A percentile compares a stretch with the other conserved stretches of the same genome.
Conservation (phyloP, 73 alveolate genomes). For the Uronychia setigera region DNA sequence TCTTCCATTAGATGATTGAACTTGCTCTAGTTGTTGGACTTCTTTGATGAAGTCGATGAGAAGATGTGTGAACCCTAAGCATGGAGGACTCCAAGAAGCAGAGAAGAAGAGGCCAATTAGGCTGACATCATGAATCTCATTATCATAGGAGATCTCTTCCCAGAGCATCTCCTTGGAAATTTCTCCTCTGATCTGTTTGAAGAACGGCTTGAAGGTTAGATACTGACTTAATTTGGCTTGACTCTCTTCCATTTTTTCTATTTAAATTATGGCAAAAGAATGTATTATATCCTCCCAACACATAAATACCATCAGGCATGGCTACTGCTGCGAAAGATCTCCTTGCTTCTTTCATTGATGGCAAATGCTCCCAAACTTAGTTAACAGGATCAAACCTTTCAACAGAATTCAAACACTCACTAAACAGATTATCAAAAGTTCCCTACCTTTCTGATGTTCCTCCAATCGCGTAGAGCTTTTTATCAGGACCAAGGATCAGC, state of each 20-base stretch:
- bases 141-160: constrained; percentile 70
- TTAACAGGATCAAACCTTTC: constrained; percentile 81
- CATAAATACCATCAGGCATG: constrained; percentile 97
- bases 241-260: constrained; percentile 64
- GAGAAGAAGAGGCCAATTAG: no score
- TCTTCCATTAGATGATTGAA: no score
- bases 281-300: constrained; percentile 95
- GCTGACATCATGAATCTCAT: no score
- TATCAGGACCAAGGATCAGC: constrained; percentile 84
- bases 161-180: constrained; percentile 63
- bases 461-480: constrained; percentile 87
- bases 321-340: constrained; percentile 92
- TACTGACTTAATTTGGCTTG: no score
- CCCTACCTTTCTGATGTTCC: constrained; percentile 81
- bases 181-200: constrained; percentile 53
- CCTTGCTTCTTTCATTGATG: constrained; percentile 84
- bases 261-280: constrained; percentile 57
- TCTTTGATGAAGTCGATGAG: no score
- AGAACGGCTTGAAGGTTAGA: constrained; percentile 52
- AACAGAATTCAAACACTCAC: constrained; percentile 75
- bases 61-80: no score
- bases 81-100: no score
- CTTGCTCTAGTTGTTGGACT: no score
- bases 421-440: constrained; percentile 59
- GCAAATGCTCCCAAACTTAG: constrained; percentile 79